Base-by-base conservation (phyloP, 202 grass and related monocot species). In the Hordeum pubiflorum region DNA sequence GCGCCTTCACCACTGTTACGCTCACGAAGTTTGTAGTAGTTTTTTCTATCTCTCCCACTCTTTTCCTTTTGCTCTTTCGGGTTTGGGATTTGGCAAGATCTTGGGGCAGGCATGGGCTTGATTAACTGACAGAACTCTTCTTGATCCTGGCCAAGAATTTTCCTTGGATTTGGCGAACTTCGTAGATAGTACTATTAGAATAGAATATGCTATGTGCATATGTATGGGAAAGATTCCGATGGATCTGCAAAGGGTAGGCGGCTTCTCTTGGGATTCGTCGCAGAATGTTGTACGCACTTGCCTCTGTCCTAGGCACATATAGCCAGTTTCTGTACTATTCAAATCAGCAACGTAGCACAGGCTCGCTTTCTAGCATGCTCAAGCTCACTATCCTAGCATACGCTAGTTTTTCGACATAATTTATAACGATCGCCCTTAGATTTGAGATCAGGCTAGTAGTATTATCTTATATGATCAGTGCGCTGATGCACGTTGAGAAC, bases 231-330 rank as follows among this genome's bases (percentile, higher is more conserved):
- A 77, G 57, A 93, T 89, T 93, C 84, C 70, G 0, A 63, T 78
- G 81, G 76, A 84, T 91, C 78, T 89, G 63, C 82, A 44, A 62
- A 32, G 52, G 4, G 54, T 10, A 33, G 17, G 40, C 54, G 74
- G 74, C 75, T 70, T 26, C 69, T 60, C 80, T 89, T 50, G 92
- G 89, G 84, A 94, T 94, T 91, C 48, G 87, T 18, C 26, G 63
- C 26, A n/a, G 72, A 69, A 63, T 76, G 77, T 61, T 85, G 56
- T 56, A 65, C 58, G 75, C 65, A 39, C 75, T 69, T 20, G 12
- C 9, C 37, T 33, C 64, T 69, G 76, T 57, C 63, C 18, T 68
- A 27, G 1, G 37, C 50, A 10, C 3, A 20, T 2, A 76, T 67
- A 79, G 68, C 75, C 44, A 56, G 83, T 59, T 48, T 77, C 15